Percentiles rank a stretch among this genome's conserved stretches.
Conservation (phyloP, 176 grass and related monocot genomes). For the Phyllostachys edulis region DNA sequence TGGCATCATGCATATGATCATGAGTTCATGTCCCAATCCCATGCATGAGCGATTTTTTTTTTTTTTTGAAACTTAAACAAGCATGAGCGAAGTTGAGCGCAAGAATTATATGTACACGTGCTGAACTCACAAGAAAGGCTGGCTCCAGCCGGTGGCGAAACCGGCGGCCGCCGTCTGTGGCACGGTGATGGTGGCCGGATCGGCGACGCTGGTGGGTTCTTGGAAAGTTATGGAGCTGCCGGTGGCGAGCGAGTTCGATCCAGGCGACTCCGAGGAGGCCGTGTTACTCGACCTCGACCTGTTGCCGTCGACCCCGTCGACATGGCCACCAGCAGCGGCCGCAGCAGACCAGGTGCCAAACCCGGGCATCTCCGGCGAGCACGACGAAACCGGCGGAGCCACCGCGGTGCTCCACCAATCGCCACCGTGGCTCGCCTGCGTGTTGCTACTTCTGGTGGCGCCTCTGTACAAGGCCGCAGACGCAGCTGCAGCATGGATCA, state of each 20-base stretch:
- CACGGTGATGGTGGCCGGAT: not conserved
- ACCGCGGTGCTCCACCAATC: constrained; percentile 39
- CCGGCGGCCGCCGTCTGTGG: not conserved
- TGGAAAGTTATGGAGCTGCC: constrained; percentile 58
- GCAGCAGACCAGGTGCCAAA: constrained; percentile 16
- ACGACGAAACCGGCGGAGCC: not conserved
- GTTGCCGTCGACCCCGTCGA: constrained; percentile 5
- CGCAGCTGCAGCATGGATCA: constrained; percentile 16
- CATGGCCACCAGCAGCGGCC: not conserved
- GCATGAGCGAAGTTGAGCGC: not conserved
- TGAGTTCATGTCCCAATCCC: not conserved
- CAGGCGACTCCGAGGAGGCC: constrained; percentile 25
- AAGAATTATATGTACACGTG: not conserved
- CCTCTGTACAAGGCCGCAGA: not conserved
- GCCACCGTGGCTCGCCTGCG: not conserved
- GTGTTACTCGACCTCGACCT: constrained; percentile 26
- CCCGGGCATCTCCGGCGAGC: constrained; percentile 29
- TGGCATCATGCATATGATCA: constrained; percentile 17
- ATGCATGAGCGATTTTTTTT: too few species aligned
- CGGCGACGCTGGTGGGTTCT: constrained; percentile 26
- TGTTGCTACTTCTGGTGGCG: not conserved
- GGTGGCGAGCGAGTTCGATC: constrained; percentile 36
- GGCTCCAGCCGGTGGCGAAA: constrained; percentile 44
- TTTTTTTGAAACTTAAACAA: not conserved
- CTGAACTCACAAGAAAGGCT: constrained; percentile 60